A percentile compares a stretch with the other conserved stretches of the same genome.
phyloP scores from a whole-genome alignment of 1,284 basidiomycete species.

The Rhizoctonia solani region DNA sequence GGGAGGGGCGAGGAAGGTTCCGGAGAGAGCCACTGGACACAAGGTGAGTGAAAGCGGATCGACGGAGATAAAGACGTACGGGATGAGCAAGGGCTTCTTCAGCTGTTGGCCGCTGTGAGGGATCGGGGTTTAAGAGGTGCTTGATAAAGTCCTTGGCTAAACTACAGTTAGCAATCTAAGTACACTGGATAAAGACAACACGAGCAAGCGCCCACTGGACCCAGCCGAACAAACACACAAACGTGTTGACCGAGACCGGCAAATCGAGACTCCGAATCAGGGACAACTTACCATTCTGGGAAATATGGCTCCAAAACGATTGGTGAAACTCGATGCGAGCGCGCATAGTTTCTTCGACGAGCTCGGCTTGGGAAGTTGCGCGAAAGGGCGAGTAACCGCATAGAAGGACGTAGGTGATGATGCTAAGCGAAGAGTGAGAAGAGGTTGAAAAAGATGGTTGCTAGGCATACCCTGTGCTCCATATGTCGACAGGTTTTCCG shows the following conservation, averaged over 20 bases:
- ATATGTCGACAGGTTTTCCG: constrained; percentile 90
- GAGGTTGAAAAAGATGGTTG: not conserved
- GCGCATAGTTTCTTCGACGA: constrained; percentile 80
- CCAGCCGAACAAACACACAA: no score
- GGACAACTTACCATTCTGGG: constrained; percentile 58
- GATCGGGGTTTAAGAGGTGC: constrained; percentile 73
- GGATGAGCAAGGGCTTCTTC: constrained; percentile 69
- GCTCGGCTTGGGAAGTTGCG: constrained; percentile 74
- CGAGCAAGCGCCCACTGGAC: constrained; percentile 5
- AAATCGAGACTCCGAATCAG: constrained; percentile 23
- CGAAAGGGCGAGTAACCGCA: constrained; percentile 95
- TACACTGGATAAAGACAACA: no score
- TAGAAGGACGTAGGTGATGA: constrained; percentile 91
- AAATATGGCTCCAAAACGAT: constrained; percentile 91
- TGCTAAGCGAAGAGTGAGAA: constrained; percentile 51
- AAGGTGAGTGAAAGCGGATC: constrained; percentile 6
- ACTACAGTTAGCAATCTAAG: no score
- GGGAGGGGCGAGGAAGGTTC: constrained; percentile 64
- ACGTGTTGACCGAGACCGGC: no score
- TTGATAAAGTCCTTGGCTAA: constrained; percentile 86
- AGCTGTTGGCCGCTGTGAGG: constrained; percentile 72
- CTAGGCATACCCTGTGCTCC: constrained; percentile 79
- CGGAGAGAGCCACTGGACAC: constrained; percentile 68
- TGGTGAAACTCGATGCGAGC: constrained; percentile 91
- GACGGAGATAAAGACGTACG: constrained; percentile 43